Evolutionary conservation across 208 protist species (phyloP), one percentile per base, ranked within the genome.

Genomic region (Trichomonas vaginalis): DNA sequence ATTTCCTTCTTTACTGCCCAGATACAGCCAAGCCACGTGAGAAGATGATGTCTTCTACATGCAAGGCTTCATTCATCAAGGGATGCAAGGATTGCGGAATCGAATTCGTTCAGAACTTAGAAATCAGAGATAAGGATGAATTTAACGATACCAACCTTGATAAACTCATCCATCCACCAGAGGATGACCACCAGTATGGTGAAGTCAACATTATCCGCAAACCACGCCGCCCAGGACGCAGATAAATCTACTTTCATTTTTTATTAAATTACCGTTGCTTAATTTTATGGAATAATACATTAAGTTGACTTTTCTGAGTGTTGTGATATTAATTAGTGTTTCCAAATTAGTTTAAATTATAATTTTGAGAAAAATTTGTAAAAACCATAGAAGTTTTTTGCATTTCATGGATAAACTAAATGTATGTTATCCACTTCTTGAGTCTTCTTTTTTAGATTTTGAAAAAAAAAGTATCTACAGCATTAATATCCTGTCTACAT

Each of bases 21-120:
- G 82, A 90, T 90, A 90, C 4, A 23, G 82, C 82, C 1, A 90
- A 90, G n/a, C 42, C 82, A 21, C 37, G 82, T 35, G 82, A 90
- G 23, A 90, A 90, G 42, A 90, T 90, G 82, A 90, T 90, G 82
- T 90, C 82, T n/a, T 90, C 82, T 10, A 90, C 82, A 35, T 90
- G 82, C 82, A 90, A 90, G 42, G 15, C 4, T 12, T 45, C n/a
- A 35, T 90, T 90, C 82, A 8, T 90, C 37, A 90, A 90, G 42
- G 82, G 82, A 46, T 90, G 82, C 42, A 35, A 46, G 12, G 82
- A 90, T 48, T 9, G 3, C 42, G 82, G 82, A 23, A 8, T 90
- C n/a, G 42, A 46, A n/a, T 90, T 90, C 23, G 42, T 45, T 48
- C 35, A 90, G 42, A 23, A 23, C 10, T 90, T 90, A 8, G 82